A percentile compares a stretch with the other conserved stretches of the same genome.
Evolutionary conservation across 2,329 filamentous ascomycete species (phyloP).

Genomic region (Diaporthe sp.): DNA sequence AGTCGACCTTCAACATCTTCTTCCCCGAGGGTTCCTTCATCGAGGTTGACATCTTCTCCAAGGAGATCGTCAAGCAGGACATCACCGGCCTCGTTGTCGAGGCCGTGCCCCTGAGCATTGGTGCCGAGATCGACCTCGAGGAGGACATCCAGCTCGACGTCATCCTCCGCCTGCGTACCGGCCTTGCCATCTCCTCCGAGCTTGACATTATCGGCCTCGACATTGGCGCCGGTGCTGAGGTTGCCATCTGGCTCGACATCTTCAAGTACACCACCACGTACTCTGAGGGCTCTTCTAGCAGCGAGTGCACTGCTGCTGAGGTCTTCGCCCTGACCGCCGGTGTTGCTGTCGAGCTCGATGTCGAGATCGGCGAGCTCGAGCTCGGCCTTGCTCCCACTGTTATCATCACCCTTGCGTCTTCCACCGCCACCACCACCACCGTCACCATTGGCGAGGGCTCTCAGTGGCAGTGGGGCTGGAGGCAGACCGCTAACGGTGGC

Average conservation of each 20-base stretch:
- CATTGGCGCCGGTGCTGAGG: conserved; percentile 45
- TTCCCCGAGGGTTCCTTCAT: conserved; percentile 46
- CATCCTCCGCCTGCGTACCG: conserved; percentile 47
- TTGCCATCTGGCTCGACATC: conserved; percentile 48
- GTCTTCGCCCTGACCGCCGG: conserved; percentile 44
- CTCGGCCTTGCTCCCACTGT: conserved; percentile 46
- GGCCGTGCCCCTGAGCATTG: conserved; percentile 43
- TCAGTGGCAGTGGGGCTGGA: conserved; percentile 34
- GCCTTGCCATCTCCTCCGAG: conserved; percentile 43
- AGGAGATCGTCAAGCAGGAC: conserved; percentile 43
- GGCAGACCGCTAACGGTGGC: background rate
- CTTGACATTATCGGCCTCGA: conserved; percentile 44
- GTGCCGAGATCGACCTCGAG: conserved; percentile 43
- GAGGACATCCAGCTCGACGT: conserved; percentile 44
- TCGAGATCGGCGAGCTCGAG: conserved; percentile 42
- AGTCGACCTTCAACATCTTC: conserved; percentile 44
- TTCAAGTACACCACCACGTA: conserved; percentile 48
- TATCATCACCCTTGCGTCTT: conserved; percentile 45
- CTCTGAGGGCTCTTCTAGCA: conserved; percentile 34
- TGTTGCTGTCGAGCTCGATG: conserved; percentile 44
- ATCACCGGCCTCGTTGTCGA: conserved; percentile 44
- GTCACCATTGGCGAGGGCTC: conserved; percentile 37
- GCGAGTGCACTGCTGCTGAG: conserved; percentile 41
- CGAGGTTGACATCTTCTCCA: conserved; percentile 45
- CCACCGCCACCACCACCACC: conserved; percentile 40